Percentiles rank a stretch among this genome's conserved stretches.
Conservation (phyloP, 169 alveolate species). For the Plasmodium ovale region DNA sequence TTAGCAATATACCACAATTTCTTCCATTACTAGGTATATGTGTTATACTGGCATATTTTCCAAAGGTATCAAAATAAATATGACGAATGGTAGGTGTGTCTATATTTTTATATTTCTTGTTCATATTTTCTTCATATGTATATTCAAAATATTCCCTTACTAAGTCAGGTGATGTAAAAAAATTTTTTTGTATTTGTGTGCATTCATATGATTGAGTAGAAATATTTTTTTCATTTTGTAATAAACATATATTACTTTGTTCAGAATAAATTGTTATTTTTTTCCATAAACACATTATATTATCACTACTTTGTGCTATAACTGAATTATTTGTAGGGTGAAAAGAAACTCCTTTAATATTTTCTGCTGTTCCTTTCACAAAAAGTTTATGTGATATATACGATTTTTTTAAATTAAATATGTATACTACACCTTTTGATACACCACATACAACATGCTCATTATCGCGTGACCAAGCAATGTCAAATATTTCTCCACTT, state of each 20-base stretch:
- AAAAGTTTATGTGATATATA: constrained; percentile 40
- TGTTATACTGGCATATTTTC: constrained; percentile 53
- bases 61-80: constrained; percentile 67
- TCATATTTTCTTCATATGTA: constrained; percentile 62
- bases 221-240: not conserved
- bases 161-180: not conserved
- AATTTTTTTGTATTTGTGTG: constrained; percentile 1
- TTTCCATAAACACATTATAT: constrained; percentile 57
- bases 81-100: constrained; percentile 73
- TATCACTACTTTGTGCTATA: constrained; percentile 72
- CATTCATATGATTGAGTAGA: not conserved
- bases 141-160: constrained; percentile 54
- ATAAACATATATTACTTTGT: not conserved
- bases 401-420: constrained; percentile 37
- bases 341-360: constrained; percentile 65
- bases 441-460: constrained; percentile 74
- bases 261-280: constrained; percentile 20
- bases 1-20: constrained; percentile 52
- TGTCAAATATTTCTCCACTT: constrained; percentile 67
- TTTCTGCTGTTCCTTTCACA: constrained; percentile 68
- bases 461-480: constrained; percentile 68
- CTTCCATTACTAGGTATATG: constrained; percentile 67
- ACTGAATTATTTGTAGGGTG: constrained; percentile 62
- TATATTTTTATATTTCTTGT: constrained; percentile 51
- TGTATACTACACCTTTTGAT: constrained; percentile 45